Evolutionary conservation across 2,329 filamentous ascomycete species (phyloP).

Genomic region (Colletotrichum acutatum): DNA sequence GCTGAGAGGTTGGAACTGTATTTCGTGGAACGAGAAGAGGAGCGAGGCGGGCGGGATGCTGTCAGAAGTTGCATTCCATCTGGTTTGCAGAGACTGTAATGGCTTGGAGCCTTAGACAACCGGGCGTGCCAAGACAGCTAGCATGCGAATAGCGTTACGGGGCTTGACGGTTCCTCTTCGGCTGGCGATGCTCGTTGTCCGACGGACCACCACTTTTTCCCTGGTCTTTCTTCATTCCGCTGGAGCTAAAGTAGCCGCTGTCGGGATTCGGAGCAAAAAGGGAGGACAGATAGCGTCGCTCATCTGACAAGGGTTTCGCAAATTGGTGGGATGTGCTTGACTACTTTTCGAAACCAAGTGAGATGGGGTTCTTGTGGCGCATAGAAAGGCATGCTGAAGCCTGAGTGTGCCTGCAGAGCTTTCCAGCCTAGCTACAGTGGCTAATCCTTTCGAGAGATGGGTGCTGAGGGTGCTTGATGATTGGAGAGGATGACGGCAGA

Average conservation of each 20-base stretch:
- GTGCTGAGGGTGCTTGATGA: not conserved
- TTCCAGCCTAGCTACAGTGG: not conserved
- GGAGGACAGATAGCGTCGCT: not conserved
- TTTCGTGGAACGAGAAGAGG: not conserved
- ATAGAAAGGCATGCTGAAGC: no score
- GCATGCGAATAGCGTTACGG: not conserved
- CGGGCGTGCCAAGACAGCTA: constrained; percentile 8
- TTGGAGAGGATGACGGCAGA: not conserved
- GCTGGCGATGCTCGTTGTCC: not conserved
- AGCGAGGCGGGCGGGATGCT: not conserved
- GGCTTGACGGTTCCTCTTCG: constrained; percentile 7
- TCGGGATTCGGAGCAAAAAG: constrained; percentile 3
- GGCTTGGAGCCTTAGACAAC: not conserved
- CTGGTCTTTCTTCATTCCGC: not conserved
- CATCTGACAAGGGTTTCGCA: not conserved
- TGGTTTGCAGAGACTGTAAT: not conserved
- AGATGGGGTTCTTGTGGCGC: no score
- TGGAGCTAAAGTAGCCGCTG: not conserved
- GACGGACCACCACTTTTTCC: not conserved
- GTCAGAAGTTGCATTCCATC: not conserved
- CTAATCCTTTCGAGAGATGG: not conserved
- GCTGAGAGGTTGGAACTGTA: not conserved
- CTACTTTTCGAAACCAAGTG: no score
- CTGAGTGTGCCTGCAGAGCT: not conserved
- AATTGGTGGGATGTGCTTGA: not conserved